Percentiles rank a stretch among this genome's conserved stretches.
Evolutionary conservation across 1,139 yeast species (phyloP).

Genomic region (Saccharomyces hybrid): DNA sequence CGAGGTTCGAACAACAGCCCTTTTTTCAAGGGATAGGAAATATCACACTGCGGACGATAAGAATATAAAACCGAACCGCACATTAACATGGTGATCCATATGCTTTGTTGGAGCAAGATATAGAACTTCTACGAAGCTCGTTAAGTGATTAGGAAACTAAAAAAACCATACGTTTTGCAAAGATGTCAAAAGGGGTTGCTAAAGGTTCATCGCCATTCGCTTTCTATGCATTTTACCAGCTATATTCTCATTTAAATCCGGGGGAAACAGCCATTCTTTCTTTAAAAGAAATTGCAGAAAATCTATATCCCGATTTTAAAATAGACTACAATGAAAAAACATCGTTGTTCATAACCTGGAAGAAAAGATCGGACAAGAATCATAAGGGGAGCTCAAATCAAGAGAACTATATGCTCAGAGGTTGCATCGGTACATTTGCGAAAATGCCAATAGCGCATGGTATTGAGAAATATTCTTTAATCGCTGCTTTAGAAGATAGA

Average conservation of each 20-base stretch:
- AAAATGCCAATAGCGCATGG: constrained; percentile 46
- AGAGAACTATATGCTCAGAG: constrained; percentile 47
- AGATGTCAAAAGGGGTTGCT: not conserved
- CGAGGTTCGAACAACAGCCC: not conserved
- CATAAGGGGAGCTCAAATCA: constrained; percentile 4
- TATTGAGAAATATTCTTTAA: constrained; percentile 51
- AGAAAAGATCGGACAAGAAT: constrained; percentile 33
- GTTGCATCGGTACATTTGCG: constrained; percentile 87
- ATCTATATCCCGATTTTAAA: constrained; percentile 15
- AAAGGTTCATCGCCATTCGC: constrained; percentile 25
- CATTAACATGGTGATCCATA: too few species aligned
- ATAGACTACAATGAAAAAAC: constrained; percentile 22
- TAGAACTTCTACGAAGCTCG: not conserved
- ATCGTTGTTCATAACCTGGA: constrained; percentile 89
- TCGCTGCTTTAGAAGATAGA: constrained; percentile 68
- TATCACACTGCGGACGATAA: not conserved
- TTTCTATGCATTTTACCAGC: constrained; percentile 29
- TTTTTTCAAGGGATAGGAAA: not conserved
- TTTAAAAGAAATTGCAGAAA: constrained; percentile 11
- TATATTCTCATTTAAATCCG: constrained; percentile 15
- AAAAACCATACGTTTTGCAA: not conserved
- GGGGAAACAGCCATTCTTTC: constrained; percentile 4
- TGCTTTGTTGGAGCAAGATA: too few species aligned
- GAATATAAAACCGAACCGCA: not conserved
- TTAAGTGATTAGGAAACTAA: too few species aligned